Conservation (phyloP, 2,329 filamentous ascomycete genomes). For the Penicillium nordicum region DNA sequence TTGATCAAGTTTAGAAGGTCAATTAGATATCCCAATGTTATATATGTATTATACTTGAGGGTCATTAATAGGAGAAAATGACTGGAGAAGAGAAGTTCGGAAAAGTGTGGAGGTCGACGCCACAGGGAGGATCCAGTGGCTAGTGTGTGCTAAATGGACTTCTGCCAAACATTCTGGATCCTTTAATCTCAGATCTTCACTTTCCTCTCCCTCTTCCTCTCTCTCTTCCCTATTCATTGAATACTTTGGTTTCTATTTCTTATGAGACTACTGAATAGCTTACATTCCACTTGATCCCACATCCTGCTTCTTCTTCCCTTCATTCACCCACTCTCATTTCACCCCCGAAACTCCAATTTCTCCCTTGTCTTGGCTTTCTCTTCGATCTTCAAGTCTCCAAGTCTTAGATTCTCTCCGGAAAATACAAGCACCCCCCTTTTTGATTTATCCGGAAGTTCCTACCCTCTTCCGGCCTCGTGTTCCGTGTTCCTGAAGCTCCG, state of each 20-base stretch:
- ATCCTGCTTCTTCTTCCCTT: constrained; percentile 4
- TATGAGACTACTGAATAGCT: not conserved
- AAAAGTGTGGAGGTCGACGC: constrained; percentile 7
- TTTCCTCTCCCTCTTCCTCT: constrained; percentile 12
- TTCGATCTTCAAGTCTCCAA: not conserved
- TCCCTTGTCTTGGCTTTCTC: constrained; percentile 8
- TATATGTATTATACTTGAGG: not conserved
- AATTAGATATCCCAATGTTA: not conserved
- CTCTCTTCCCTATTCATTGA: not conserved
- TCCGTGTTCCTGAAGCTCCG: constrained; percentile 8
- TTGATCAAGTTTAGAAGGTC: not conserved
- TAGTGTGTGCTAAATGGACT: constrained; percentile 12
- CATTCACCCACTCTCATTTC: constrained; percentile 8
- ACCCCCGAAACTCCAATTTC: constrained; percentile 4
- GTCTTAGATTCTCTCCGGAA: not conserved
- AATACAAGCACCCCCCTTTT: not conserved
- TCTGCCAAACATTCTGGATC: constrained; percentile 12
- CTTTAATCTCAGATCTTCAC: constrained; percentile 17
- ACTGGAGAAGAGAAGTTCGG: not conserved
- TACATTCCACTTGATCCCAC: not conserved
- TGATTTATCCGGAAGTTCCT: constrained; percentile 2
- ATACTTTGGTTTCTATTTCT: not conserved
- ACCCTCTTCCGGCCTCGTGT: constrained; percentile 5
- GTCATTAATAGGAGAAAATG: not conserved
- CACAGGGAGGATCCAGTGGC: constrained; percentile 11